Base-by-base conservation (phyloP, 2,329 filamentous ascomycete genomes). In the Hypoxylon sp. region DNA sequence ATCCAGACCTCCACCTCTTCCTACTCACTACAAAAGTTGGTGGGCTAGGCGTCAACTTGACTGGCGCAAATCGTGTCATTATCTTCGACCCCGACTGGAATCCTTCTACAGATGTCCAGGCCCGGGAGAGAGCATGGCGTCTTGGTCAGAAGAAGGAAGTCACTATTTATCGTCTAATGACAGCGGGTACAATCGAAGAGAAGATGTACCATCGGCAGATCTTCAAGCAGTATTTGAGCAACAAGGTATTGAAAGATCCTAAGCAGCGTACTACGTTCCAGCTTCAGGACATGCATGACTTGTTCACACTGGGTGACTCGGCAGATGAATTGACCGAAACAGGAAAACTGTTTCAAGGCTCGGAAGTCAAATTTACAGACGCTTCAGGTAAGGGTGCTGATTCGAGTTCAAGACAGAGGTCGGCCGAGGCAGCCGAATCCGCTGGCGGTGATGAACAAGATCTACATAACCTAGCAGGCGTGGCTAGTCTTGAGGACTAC, bases 71-170 rank as follows among this genome's bases (percentile, higher is more conserved):
- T 67, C 86, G 94, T 23, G 93, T 99, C 58, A 96, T 99, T 67
- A 97, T 99, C 45, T 99, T 94, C 67, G 95, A 99, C 65, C 95
- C 94, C 0, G 94, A 99, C 68, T 99, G 94, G 94, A 97, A 97
- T 64, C 94, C 93, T 2, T 97, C 93, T 0, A 97, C 93, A 0
- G 94, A 99, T 67, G 79, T 97, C 17, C 94, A 99, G 73, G 94
- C 94, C 11, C 87, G 94, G 36, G 94, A 99, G 72, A 84, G 94
- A 65, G 94, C 95, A 4, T 99, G 94, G 94, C 86, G 94, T 49
- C 76, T 99, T 2, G 94, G 94, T 0, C 94, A 99, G 73, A 97
- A 95, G 71, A 87, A 89, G 44, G 91, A 96, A 36, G 94, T 99
- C 19, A 92, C 91, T 3, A 96, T 99, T 15, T 99, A 97, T 69